Evolutionary conservation across 345 rosid species (phyloP).

Genomic region (Eucalyptus paniculata): DNA sequence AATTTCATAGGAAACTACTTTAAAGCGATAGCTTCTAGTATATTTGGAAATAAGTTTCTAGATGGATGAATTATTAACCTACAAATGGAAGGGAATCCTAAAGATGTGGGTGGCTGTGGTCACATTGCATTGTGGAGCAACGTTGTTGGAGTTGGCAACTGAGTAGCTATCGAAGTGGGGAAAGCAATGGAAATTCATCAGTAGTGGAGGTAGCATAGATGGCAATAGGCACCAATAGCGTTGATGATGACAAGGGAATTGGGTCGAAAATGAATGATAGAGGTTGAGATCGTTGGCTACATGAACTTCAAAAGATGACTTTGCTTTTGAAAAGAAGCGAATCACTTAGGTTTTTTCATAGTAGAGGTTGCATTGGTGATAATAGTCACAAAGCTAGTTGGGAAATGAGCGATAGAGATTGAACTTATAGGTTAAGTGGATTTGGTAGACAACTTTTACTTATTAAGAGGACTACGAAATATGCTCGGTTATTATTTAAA

Average conservation of each 20-base stretch:
- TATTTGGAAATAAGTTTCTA: neutral
- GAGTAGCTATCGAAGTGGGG: neutral
- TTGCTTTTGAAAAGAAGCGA: neutral
- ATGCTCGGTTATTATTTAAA: neutral
- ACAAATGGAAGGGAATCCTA: neutral
- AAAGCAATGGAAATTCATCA: neutral
- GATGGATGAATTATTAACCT: neutral
- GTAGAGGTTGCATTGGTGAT: neutral
- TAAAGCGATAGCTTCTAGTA: neutral
- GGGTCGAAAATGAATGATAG: neutral
- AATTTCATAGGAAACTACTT: neutral
- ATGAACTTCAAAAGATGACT: neutral
- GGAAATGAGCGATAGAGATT: neutral
- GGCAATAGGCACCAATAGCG: neutral
- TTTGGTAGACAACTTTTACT: neutral
- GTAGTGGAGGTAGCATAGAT: neutral
- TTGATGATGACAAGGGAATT: neutral
- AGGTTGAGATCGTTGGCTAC: neutral
- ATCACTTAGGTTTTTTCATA: neutral
- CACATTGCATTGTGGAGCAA: neutral
- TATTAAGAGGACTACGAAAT: neutral
- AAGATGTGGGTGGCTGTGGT: neutral
- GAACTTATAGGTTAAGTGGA: neutral
- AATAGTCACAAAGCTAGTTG: neutral
- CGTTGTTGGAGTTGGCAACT: neutral